Conservation (phyloP, 257 asterid species). For the Buddleja alternifolia region DNA sequence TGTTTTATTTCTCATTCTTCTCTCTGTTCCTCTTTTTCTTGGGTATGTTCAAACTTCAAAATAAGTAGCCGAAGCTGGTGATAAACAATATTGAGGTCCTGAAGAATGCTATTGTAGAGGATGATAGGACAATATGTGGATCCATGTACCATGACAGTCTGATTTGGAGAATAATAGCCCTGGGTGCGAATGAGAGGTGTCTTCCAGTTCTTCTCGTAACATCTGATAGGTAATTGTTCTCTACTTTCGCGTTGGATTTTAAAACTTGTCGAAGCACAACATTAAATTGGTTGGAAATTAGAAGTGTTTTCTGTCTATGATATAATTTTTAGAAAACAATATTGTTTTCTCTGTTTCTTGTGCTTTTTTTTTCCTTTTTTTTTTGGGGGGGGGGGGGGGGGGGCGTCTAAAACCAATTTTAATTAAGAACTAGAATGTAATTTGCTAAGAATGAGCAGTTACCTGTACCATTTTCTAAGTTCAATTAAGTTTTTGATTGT, state of each 20-base stretch:
- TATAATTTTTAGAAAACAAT: slow-evolving; percentile 2
- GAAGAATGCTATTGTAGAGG: slow-evolving; percentile 66
- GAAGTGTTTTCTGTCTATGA: not conserved
- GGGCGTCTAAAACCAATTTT: not conserved
- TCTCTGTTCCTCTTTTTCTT: slow-evolving; percentile 24
- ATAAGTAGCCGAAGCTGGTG: slow-evolving; percentile 92
- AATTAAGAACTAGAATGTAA: too few relatives aligned
- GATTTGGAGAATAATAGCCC: slow-evolving; percentile 84
- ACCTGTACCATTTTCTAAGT: too few relatives aligned
- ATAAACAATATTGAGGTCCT: slow-evolving; percentile 90
- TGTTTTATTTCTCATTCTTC: slow-evolving; percentile 35
- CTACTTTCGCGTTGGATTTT: slow-evolving; percentile 12
- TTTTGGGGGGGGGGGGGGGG: not conserved
- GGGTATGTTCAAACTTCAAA: slow-evolving; percentile 36
- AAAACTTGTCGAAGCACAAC: slow-evolving; percentile 10
- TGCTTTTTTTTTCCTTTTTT: not conserved
- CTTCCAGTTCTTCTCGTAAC: slow-evolving; percentile 83
- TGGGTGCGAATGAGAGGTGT: slow-evolving; percentile 90
- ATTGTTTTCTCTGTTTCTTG: not conserved
- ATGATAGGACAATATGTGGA: slow-evolving; percentile 71
- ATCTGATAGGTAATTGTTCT: slow-evolving; percentile 77
- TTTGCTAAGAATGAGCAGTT: too few relatives aligned
- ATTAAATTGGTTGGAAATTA: slow-evolving; percentile 17
- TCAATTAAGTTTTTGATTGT: not conserved
- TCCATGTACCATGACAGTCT: slow-evolving; percentile 94